Percentiles rank a stretch among this genome's conserved stretches.
Evolutionary conservation across 192 early-diverging fungal species (phyloP).

Genomic region (Piromyces sp.): DNA sequence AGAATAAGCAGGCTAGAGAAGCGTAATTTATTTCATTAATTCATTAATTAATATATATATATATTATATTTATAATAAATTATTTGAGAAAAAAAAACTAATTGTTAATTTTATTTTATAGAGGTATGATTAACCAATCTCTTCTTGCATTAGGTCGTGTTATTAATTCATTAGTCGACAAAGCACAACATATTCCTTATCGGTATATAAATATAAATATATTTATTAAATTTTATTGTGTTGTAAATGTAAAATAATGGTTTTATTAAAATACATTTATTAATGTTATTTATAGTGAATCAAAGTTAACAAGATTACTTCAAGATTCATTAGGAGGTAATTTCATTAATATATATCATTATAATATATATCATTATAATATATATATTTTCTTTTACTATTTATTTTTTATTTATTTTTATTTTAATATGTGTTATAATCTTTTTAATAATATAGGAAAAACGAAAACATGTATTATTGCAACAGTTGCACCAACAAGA

Average conservation of each 20-base stretch:
- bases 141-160: slow-evolving; percentile 50
- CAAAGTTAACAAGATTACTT: slow-evolving; percentile 75
- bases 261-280: neutral
- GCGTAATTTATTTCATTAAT: slow-evolving; percentile 31
- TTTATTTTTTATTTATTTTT: neutral
- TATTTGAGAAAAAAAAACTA: too few species aligned
- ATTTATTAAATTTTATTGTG: too few species aligned
- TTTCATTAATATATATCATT: neutral
- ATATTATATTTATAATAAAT: too few species aligned
- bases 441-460: slow-evolving; percentile 19
- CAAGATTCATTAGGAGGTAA: slow-evolving; percentile 64
- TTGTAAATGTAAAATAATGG: too few species aligned
- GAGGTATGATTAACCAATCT: slow-evolving; percentile 1
- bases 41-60: too few species aligned
- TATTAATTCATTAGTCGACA: slow-evolving; percentile 44
- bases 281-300: slow-evolving; percentile 23
- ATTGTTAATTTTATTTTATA: neutral
- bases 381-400: too few species aligned
- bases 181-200: slow-evolving; percentile 48
- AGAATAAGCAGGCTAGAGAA: slow-evolving; percentile 65
- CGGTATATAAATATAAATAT: neutral
- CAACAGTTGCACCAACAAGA: slow-evolving; percentile 67
- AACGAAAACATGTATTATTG: slow-evolving; percentile 91
- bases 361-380: too few species aligned
- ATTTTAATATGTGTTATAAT: too few species aligned